Conservation (phyloP, 1,139 yeast genomes). For the Diutina scorzettiae region DNA sequence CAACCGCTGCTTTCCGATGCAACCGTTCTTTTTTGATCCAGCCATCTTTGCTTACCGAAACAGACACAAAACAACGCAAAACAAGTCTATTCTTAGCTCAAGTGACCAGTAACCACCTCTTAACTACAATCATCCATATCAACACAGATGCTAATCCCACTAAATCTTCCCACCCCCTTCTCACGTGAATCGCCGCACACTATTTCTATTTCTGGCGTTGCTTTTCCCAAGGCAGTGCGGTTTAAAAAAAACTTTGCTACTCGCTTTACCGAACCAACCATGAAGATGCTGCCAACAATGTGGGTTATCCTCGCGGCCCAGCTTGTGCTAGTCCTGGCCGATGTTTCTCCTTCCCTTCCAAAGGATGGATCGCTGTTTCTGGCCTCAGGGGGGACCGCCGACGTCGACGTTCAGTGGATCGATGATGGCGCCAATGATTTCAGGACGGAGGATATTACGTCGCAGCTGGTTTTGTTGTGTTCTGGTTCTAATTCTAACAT, state of each 20-base stretch:
- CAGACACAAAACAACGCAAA: too few relatives aligned
- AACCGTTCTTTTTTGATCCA: too few relatives aligned
- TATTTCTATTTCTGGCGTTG: too few relatives aligned
- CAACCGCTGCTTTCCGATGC: too few relatives aligned
- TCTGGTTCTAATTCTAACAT: constrained; percentile 1
- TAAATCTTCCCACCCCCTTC: too few relatives aligned
- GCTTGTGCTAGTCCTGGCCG: not conserved
- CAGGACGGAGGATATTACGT: not conserved
- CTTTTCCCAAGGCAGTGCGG: too few relatives aligned
- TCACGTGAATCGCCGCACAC: too few relatives aligned
- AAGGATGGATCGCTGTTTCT: not conserved
- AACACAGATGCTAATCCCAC: too few relatives aligned
- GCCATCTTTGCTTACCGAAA: too few relatives aligned
- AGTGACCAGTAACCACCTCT: too few relatives aligned
- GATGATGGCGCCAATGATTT: constrained; percentile 1
- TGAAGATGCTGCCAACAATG: not conserved
- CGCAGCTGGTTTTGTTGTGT: constrained; percentile 2
- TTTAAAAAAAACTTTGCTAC: not conserved
- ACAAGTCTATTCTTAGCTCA: too few relatives aligned
- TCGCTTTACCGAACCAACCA: not conserved
- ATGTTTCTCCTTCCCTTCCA: constrained; percentile 1
- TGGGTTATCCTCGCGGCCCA: not conserved
- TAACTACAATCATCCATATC: too few relatives aligned
- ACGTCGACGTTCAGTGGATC: not conserved
- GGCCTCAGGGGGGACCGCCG: constrained; percentile 1